phyloP scores from a whole-genome alignment of 1,139 yeast species.

The Yamadazyma taylorii region DNA sequence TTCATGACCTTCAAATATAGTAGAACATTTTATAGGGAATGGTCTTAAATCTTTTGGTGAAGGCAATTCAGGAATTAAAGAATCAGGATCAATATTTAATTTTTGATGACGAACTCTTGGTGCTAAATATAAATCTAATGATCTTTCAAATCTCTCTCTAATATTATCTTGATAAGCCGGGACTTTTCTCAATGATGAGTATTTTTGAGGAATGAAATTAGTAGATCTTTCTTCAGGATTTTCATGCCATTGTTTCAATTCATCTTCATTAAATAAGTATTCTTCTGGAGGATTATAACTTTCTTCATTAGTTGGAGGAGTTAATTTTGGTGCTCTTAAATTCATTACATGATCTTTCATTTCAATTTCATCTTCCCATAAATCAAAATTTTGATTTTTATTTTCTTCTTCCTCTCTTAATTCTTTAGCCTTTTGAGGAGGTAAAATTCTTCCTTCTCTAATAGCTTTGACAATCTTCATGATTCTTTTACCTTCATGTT shows the following conservation, averaged over 20 bases:
- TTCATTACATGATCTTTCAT: slow-evolving; percentile 76
- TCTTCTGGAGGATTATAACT: slow-evolving; percentile 98
- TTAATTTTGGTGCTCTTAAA: slow-evolving; percentile 88
- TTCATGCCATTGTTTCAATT: slow-evolving; percentile 68
- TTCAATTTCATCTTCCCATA: slow-evolving; percentile 75
- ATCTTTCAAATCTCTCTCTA: slow-evolving; percentile 91
- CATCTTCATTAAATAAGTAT: slow-evolving; percentile 79
- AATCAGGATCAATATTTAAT: slow-evolving; percentile 92
- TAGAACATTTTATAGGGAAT: slow-evolving; percentile 93
- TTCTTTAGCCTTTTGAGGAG: slow-evolving; percentile 61
- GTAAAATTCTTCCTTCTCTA: slow-evolving; percentile 90
- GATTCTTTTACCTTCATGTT: slow-evolving; percentile 92
- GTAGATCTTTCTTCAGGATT: slow-evolving; percentile 80
- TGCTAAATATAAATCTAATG: slow-evolving; percentile 89
- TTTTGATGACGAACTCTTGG: slow-evolving; percentile 94
- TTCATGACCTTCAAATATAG: slow-evolving; percentile 77
- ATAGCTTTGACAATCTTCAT: slow-evolving; percentile 97
- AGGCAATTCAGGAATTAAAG: slow-evolving; percentile 92
- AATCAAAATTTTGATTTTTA: slow-evolving; percentile 60
- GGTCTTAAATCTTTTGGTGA: slow-evolving; percentile 96
- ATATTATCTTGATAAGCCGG: slow-evolving; percentile 88
- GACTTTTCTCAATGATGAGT: slow-evolving; percentile 78
- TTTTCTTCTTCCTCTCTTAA: slow-evolving; percentile 51
- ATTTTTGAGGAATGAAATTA: slow-evolving; percentile 82
- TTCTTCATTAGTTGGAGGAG: slow-evolving; percentile 97